Evolutionary conservation across 1,284 basidiomycete species (phyloP).

Genomic region (Ceraceosorus guamensis): DNA sequence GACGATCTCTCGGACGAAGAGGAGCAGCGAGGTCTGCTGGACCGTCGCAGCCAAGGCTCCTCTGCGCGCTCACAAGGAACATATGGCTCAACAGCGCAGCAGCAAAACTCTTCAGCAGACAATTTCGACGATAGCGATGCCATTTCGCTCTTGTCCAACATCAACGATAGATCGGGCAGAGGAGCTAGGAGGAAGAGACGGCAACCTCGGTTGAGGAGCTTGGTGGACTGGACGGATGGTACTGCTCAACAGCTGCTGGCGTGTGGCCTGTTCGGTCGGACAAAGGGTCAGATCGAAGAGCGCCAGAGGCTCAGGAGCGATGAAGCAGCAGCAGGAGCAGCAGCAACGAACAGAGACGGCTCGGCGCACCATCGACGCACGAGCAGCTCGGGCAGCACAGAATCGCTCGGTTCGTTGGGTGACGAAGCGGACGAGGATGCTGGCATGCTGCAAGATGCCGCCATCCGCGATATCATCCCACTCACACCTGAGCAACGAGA

Average conservation of each 20-base stretch:
- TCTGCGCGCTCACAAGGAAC: no score
- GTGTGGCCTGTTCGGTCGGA: conserved; percentile 14
- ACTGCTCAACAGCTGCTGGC: conserved; percentile 7
- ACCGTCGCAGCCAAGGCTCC: no score
- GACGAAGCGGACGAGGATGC: conserved; percentile 27
- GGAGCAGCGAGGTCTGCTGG: no score
- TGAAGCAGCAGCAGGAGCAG: no score
- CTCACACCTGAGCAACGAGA: no score
- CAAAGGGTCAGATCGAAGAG: conserved; percentile 14
- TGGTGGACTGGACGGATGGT: conserved; percentile 4
- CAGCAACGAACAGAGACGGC: conserved; percentile 1
- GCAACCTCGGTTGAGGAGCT: not conserved
- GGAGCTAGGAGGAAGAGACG: not conserved
- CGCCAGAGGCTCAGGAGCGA: conserved; percentile 1
- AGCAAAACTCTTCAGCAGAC: not conserved
- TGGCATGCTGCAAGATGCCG: conserved; percentile 29
- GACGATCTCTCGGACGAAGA: no score
- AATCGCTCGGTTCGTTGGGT: conserved; percentile 8
- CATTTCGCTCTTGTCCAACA: conserved; percentile 35
- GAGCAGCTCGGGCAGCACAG: conserved; percentile 18
- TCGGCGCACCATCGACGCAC: conserved; percentile 9
- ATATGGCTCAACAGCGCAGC: no score
- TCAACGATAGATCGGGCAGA: conserved; percentile 27
- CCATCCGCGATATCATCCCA: conserved; percentile 22
- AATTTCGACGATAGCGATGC: conserved; percentile 34